Percentiles rank a stretch among this genome's conserved stretches.
Evolutionary conservation across 108 stramenopile genomes (phyloP).

Genomic region (Skeletonema potamos): DNA sequence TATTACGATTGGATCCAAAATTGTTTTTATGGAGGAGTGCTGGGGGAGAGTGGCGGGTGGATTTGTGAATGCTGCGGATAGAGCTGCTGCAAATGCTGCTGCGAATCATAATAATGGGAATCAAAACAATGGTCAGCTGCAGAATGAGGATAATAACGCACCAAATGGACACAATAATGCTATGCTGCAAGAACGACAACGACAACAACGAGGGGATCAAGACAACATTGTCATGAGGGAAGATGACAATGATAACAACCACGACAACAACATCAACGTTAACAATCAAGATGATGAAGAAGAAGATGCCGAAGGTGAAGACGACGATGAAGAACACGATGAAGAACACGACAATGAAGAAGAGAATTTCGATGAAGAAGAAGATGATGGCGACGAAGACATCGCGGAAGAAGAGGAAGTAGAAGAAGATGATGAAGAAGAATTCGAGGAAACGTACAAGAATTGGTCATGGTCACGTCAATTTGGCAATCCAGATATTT

Average conservation of each 20-base stretch:
- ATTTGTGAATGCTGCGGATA: neutral
- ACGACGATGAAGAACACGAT: constrained; percentile 15
- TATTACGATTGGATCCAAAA: constrained; percentile 20
- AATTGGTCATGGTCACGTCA: constrained; percentile 46
- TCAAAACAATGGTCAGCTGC: neutral
- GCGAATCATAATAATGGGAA: neutral
- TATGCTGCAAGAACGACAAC: neutral
- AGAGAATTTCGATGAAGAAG: constrained; percentile 15
- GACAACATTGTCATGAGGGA: neutral
- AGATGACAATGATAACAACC: constrained; percentile 7
- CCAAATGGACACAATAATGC: constrained; percentile 12
- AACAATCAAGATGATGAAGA: constrained; percentile 7
- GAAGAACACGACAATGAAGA: constrained; percentile 28
- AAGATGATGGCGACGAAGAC: constrained; percentile 15
- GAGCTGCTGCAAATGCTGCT: neutral
- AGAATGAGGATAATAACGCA: neutral
- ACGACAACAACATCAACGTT: neutral
- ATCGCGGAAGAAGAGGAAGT: neutral
- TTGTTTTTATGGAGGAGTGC: constrained; percentile 14
- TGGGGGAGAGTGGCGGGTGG: constrained; percentile 46
- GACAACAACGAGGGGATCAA: neutral
- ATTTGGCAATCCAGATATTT: constrained; percentile 39
- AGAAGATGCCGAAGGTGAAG: neutral
- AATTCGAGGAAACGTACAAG: constrained; percentile 37
- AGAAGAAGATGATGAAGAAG: constrained; percentile 23